Base-by-base conservation (phyloP, 176 grass and related monocot genomes). In the Phoenix roebelenii region DNA sequence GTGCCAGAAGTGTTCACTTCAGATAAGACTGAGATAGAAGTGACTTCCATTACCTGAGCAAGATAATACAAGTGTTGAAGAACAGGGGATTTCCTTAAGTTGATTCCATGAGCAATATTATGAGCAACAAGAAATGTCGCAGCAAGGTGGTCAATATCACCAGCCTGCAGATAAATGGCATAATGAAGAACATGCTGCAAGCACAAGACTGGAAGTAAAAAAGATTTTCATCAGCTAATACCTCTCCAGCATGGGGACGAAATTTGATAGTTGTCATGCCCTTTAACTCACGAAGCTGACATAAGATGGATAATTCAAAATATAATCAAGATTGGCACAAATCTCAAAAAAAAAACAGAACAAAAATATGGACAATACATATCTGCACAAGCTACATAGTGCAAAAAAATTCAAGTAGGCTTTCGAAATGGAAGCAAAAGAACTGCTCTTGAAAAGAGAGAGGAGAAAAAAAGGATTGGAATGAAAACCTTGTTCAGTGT, bases 41-140 rank as follows among this genome's bases (percentile, higher is more conserved):
- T 56, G 55, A 10, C 19, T 56, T 52, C n/a, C 63, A 68, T 70
- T 88, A 98, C 91, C 86, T 95, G 91, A 82, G 86, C 71, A 74
- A 95, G 86, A 84, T 85, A 90, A 77, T 90, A 95, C 68, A 87
- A 51, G 69, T 95, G 79, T 67, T 95, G 86, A 64, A 95, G 91
- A 32, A 95, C 86, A 58, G 91, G 83, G 12, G 91, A 95, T 73
- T 95, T 95, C 72, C 76, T 86, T 56, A 95, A 66, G 50, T 95
- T 95, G 63, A 95, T 77, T 54, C 91, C 91, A 35, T 95, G 91
- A 74, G 86, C 86, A 79, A 95, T 95, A 63, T 90, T 90, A 50
- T 84, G 80, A 48, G 74, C 64, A 76, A 80, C 82, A 58, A 95
- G 84, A 72, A 95, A 95, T 59, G 83, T 85, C 23, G 91, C 80